Conservation (phyloP, 2,329 filamentous ascomycete genomes). For the Aspergillus novofumigatus region DNA sequence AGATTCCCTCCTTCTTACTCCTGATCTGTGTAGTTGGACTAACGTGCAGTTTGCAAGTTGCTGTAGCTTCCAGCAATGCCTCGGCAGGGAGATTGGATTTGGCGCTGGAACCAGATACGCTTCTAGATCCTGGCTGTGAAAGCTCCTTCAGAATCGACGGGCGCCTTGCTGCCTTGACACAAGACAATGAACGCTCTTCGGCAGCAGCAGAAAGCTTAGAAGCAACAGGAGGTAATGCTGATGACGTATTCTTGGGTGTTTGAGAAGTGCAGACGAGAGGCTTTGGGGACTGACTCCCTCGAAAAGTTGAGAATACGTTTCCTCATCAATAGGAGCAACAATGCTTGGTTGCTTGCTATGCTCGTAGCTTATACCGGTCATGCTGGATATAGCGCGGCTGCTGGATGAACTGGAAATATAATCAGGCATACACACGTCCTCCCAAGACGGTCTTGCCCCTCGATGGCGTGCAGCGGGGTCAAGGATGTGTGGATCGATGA, state of each 20-base stretch:
- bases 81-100: slow-evolving; percentile 20
- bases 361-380: slow-evolving; percentile 39
- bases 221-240: slow-evolving; percentile 16
- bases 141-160: slow-evolving; percentile 25
- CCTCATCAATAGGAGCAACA: slow-evolving; percentile 30
- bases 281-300: slow-evolving; percentile 37
- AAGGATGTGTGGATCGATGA: slow-evolving; percentile 35
- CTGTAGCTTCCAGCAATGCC: slow-evolving; percentile 14
- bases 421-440: slow-evolving; percentile 49
- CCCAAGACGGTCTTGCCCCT: slow-evolving; percentile 34
- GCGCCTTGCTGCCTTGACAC: slow-evolving; percentile 18
- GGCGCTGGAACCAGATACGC: slow-evolving; percentile 30
- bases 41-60: slow-evolving; percentile 22
- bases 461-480: slow-evolving; percentile 26
- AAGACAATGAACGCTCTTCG: slow-evolving; percentile 24
- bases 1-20: slow-evolving; percentile 30
- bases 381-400: slow-evolving; percentile 39
- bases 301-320: slow-evolving; percentile 35
- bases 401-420: slow-evolving; percentile 40
- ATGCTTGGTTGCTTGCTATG: slow-evolving; percentile 40
- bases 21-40: slow-evolving; percentile 31
- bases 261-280: slow-evolving; percentile 24
- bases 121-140: slow-evolving; percentile 26
- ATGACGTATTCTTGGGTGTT: slow-evolving; percentile 29
- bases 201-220: slow-evolving; percentile 27